A percentile compares a stretch with the other conserved stretches of the same genome.
Conservation (phyloP, 2,329 filamentous ascomycete genomes). For the Botrytis galanthina region DNA sequence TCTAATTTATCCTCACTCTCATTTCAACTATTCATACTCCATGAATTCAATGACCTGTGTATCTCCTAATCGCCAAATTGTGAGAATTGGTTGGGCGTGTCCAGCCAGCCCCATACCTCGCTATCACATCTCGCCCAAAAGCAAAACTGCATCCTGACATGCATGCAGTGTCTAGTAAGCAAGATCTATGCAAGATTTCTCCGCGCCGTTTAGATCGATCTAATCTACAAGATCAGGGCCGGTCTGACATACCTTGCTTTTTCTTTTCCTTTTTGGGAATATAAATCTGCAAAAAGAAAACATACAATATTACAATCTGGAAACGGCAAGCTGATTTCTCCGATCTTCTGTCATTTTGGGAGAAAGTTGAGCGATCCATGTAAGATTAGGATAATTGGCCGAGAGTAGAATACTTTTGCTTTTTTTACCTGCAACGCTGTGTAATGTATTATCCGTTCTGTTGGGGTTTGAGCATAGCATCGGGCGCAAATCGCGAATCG, state of each 20-base stretch:
- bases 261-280: background rate
- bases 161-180: background rate
- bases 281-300: background rate
- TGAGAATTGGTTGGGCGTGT: background rate
- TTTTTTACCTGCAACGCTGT: background rate
- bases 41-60: background rate
- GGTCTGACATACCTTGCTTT: background rate
- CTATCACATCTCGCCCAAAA: background rate
- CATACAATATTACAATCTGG: background rate
- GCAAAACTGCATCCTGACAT: background rate
- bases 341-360: background rate
- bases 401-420: background rate
- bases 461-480: background rate
- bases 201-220: background rate
- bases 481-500: background rate
- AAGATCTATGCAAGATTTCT: constrained; percentile 1
- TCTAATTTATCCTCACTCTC: background rate
- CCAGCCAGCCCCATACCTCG: background rate
- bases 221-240: background rate
- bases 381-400: background rate
- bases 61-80: background rate
- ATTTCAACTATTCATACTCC: background rate
- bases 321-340: background rate
- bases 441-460: background rate
- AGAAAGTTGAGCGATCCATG: background rate